These are phyloP conservation scores for Aspergillus fructus DNA, from an alignment of 2,329 filamentous ascomycete species.

Conservation along the genomic window DNA sequence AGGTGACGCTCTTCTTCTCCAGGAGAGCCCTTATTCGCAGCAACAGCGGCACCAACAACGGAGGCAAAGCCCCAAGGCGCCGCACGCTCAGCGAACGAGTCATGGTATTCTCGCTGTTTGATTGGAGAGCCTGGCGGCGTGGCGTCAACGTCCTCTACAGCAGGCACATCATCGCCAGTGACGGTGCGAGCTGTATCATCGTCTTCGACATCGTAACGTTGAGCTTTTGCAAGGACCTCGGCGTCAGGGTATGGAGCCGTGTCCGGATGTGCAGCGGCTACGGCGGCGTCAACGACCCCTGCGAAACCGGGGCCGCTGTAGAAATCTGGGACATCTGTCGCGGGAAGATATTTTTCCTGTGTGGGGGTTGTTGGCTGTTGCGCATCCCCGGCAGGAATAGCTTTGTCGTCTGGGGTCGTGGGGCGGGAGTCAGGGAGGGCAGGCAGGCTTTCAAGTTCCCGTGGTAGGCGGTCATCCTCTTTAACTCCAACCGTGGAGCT, in stretches of 20 bases:
- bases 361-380: constrained; percentile 12
- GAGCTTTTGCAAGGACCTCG: not conserved
- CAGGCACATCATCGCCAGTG: not conserved
- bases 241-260: constrained; percentile 6
- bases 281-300: constrained; percentile 25
- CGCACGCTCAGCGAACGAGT: not conserved
- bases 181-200: constrained; percentile 1
- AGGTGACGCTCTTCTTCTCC: not conserved
- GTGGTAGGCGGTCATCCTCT: constrained; percentile 21
- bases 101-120: not conserved
- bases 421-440: constrained; percentile 17
- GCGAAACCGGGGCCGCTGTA: constrained; percentile 16
- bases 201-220: not conserved
- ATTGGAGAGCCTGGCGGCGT: not conserved
- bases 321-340: not conserved
- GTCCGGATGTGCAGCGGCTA: constrained; percentile 18
- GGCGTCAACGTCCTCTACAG: constrained; percentile 8
- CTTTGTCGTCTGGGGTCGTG: constrained; percentile 18
- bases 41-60: constrained; percentile 22
- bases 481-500: constrained; percentile 29
- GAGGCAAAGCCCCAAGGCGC: constrained; percentile 13
- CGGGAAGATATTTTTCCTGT: not conserved
- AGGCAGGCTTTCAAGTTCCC: constrained; percentile 18
- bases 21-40: constrained; percentile 7
- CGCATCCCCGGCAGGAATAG: constrained; percentile 13